Percentiles rank a stretch among this genome's conserved stretches.
Evolutionary conservation across 805 yeast genomes (phyloP).

Genomic region (Candida boidinii): DNA sequence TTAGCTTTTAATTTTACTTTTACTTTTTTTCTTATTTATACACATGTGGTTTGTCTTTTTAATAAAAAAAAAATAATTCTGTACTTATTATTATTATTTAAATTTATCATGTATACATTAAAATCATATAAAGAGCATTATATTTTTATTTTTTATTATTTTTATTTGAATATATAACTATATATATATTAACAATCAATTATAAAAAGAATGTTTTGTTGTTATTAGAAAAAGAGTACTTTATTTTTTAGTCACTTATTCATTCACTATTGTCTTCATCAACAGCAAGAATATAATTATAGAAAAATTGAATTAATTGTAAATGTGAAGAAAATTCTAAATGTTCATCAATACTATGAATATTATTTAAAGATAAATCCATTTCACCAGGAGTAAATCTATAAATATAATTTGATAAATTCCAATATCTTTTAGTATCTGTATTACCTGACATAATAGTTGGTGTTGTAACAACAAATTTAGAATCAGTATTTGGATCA

Average conservation of each 20-base stretch:
- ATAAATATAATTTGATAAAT: constrained; percentile 49
- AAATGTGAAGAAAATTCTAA: constrained; percentile 49
- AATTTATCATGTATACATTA: too few relatives aligned
- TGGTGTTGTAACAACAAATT: constrained; percentile 37
- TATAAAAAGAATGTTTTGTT: too few relatives aligned
- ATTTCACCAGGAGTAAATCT: constrained; percentile 45
- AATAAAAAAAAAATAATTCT: too few relatives aligned
- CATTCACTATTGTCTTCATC: background rate
- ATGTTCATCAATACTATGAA: constrained; percentile 62
- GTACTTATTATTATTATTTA: too few relatives aligned
- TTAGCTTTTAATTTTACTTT: too few relatives aligned
- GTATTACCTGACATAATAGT: constrained; percentile 61
- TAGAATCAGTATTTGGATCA: constrained; percentile 1
- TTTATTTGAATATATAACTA: too few relatives aligned
- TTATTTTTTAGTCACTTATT: constrained; percentile 2
- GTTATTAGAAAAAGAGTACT: too few relatives aligned
- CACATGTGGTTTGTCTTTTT: too few relatives aligned
- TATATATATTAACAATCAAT: too few relatives aligned
- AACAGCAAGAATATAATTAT: constrained; percentile 29
- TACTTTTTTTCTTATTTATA: too few relatives aligned
- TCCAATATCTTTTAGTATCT: constrained; percentile 62
- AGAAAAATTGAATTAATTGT: constrained; percentile 46
- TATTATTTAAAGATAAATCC: constrained; percentile 24
- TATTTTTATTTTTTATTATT: too few relatives aligned
- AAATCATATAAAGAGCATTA: too few relatives aligned